Percentiles rank a stretch among this genome's conserved stretches.
Conservation (phyloP, 495 filamentous ascomycete species). For the Elasticomyces elasticus region DNA sequence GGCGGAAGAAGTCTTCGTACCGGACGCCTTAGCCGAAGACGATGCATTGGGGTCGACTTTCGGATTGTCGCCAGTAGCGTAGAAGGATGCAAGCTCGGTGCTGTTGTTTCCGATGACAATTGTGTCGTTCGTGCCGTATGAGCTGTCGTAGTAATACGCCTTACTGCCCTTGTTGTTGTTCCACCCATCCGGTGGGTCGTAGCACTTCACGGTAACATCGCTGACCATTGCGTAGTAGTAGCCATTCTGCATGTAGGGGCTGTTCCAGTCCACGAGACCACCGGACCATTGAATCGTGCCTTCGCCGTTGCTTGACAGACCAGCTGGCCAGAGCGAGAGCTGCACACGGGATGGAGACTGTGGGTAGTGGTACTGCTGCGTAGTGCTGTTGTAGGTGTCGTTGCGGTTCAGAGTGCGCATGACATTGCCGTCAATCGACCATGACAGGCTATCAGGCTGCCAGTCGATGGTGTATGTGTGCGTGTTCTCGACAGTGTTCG, state of each 20-base stretch:
- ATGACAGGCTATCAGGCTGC: constrained; percentile 73
- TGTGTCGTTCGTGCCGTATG: constrained; percentile 58
- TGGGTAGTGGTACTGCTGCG: constrained; percentile 77
- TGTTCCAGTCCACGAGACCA: constrained; percentile 80
- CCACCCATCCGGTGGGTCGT: constrained; percentile 52
- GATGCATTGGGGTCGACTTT: constrained; percentile 22
- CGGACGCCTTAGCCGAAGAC: constrained; percentile 5
- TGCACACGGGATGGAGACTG: constrained; percentile 91
- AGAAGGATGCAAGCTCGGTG: constrained; percentile 70
- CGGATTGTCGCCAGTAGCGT: constrained; percentile 53
- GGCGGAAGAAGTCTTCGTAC: background rate
- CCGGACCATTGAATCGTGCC: constrained; percentile 91
- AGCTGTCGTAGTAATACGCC: constrained; percentile 66
- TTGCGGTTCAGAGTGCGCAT: constrained; percentile 62
- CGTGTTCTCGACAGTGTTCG: constrained; percentile 65
- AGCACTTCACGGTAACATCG: constrained; percentile 76
- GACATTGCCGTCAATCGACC: constrained; percentile 71
- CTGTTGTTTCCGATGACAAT: constrained; percentile 62
- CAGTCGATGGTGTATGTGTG: constrained; percentile 93
- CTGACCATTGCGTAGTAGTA: constrained; percentile 83
- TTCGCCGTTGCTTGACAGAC: constrained; percentile 61
- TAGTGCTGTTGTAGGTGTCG: constrained; percentile 74
- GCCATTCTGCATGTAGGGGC: constrained; percentile 66
- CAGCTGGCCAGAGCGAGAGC: constrained; percentile 93
- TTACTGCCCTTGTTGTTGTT: constrained; percentile 49